A percentile compares a stretch with the other conserved stretches of the same genome.
Evolutionary conservation across 2,329 filamentous ascomycete genomes (phyloP).

Genomic region (Teratosphaeria viscida): DNA sequence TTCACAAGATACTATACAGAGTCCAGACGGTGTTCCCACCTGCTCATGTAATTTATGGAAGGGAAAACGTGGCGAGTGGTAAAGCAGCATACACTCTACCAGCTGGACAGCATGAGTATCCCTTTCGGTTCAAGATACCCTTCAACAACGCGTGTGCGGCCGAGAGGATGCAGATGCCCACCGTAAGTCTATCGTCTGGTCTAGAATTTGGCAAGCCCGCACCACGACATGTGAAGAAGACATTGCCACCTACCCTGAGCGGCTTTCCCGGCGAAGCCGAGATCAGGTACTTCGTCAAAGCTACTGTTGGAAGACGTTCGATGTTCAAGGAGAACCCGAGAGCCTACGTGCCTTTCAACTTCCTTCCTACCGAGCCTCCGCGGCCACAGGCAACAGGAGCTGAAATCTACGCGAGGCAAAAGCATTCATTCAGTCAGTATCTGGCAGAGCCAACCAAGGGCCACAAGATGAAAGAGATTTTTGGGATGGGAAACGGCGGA

Average conservation of each 20-base stretch:
- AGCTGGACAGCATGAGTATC: conserved; percentile 63
- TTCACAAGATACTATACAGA: conserved; percentile 60
- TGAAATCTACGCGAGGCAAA: conserved; percentile 74
- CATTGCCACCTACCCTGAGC: conserved; percentile 79
- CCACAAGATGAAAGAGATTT: conserved; percentile 49
- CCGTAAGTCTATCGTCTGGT: conserved; percentile 34
- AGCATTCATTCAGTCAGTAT: conserved; percentile 45
- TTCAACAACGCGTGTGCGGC: conserved; percentile 64
- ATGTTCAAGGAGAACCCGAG: conserved; percentile 87
- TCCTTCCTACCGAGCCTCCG: conserved; percentile 87
- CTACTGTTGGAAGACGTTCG: conserved; percentile 80
- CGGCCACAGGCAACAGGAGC: conserved; percentile 55
- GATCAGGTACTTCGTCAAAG: conserved; percentile 89
- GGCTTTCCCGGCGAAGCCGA: conserved; percentile 80
- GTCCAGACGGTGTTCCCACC: conserved; percentile 63
- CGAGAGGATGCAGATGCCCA: conserved; percentile 28
- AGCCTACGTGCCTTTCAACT: conserved; percentile 56
- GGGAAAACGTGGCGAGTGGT: conserved; percentile 9
- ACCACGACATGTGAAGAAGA: conserved; percentile 64
- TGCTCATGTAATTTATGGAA: conserved; percentile 29
- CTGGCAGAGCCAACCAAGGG: conserved; percentile 19
- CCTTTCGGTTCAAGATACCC: conserved; percentile 61
- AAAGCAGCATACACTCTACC: conserved; percentile 48
- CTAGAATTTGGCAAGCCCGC: conserved; percentile 37
- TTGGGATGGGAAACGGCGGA: conserved; percentile 34